A percentile compares a stretch with the other conserved stretches of the same genome.
Conservation (phyloP, 495 filamentous ascomycete genomes). For the Clavariopsis aquatica region DNA sequence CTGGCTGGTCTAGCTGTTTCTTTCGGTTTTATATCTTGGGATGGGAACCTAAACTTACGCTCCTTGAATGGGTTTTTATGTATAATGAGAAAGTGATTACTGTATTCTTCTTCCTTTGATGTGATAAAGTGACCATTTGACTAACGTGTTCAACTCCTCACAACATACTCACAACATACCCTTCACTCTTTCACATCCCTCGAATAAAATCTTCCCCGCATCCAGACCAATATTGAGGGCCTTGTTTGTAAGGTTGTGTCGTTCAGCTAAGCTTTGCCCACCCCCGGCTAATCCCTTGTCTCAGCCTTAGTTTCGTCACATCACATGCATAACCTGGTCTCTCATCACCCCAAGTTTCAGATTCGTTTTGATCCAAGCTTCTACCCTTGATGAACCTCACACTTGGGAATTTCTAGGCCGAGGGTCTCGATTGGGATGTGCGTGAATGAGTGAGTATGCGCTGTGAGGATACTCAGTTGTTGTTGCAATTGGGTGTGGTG, state of each 20-base stretch:
- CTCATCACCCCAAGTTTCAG: slow-evolving; percentile 1
- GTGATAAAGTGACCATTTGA: neutral
- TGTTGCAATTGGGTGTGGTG: no score
- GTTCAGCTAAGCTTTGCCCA: slow-evolving; percentile 13
- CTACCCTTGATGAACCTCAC: neutral
- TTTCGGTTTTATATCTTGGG: neutral
- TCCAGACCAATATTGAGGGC: neutral
- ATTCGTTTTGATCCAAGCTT: slow-evolving; percentile 1
- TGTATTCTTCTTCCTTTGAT: neutral
- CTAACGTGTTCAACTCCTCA: neutral
- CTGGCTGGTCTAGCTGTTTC: slow-evolving; percentile 5
- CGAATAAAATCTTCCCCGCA: no score
- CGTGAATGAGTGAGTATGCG: no score
- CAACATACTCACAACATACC: neutral
- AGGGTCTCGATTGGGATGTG: no score
- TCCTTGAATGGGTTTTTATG: neutral
- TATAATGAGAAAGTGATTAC: slow-evolving; percentile 17
- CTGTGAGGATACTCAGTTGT: no score
- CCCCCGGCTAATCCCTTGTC: neutral
- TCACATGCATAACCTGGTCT: neutral
- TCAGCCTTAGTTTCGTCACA: neutral
- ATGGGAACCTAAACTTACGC: neutral
- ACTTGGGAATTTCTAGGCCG: neutral
- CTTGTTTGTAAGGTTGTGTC: slow-evolving; percentile 8
- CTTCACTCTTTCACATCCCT: neutral